Evolutionary conservation across 768 basidiomycete genomes (phyloP).

Genomic region (Tylopilus plumbeoviolaceoides): DNA sequence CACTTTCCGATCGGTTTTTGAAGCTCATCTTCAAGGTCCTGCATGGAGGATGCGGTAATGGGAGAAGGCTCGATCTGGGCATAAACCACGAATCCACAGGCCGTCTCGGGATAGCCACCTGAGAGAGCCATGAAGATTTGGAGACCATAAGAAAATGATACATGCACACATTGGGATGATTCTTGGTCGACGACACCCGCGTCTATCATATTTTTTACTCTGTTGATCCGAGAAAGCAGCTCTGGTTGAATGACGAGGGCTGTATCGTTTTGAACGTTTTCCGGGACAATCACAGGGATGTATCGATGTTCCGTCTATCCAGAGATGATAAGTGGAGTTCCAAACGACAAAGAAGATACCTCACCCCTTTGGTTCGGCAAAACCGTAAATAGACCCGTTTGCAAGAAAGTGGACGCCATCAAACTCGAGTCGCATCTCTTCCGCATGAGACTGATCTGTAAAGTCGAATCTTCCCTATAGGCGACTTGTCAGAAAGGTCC

Average conservation of each 20-base stretch:
- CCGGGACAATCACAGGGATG: slow-evolving; percentile 64
- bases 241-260: too few relatives aligned
- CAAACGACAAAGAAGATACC: too few relatives aligned
- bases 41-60: too few relatives aligned
- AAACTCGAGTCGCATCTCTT: slow-evolving; percentile 62
- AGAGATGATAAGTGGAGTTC: neutral
- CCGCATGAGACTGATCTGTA: slow-evolving; percentile 45
- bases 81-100: slow-evolving; percentile 64
- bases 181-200: too few relatives aligned
- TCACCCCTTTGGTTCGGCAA: too few relatives aligned
- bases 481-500: neutral
- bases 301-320: slow-evolving; percentile 51
- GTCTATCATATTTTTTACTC: too few relatives aligned
- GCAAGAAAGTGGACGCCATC: too few relatives aligned
- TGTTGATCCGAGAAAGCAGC: too few relatives aligned
- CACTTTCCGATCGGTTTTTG: too few relatives aligned
- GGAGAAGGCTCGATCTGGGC: too few relatives aligned
- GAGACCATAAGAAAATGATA: neutral
- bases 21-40: too few relatives aligned
- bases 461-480: slow-evolving; percentile 68
- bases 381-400: too few relatives aligned
- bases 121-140: neutral
- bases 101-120: slow-evolving; percentile 47
- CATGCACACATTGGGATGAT: slow-evolving; percentile 29
- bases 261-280: slow-evolving; percentile 41